Conservation (phyloP, 192 early-diverging fungal species). For the Coemansia sp. region DNA sequence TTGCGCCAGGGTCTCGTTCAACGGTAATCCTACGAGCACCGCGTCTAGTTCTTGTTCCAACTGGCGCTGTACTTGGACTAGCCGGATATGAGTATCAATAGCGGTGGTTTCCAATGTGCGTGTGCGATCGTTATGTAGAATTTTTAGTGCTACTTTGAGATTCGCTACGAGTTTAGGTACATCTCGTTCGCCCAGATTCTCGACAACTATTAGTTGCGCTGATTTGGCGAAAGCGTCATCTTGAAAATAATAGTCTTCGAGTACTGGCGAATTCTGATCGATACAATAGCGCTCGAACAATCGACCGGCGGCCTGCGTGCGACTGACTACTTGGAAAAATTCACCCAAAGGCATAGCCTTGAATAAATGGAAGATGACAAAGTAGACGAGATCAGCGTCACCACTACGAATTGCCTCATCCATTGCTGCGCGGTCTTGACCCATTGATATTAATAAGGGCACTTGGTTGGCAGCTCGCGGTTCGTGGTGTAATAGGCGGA, state of each 20-base stretch:
- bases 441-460: slow-evolving; percentile 90
- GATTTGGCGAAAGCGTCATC: slow-evolving; percentile 73
- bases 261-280: slow-evolving; percentile 69
- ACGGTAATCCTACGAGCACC: slow-evolving; percentile 67
- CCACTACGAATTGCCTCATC: slow-evolving; percentile 91
- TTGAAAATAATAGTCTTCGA: slow-evolving; percentile 96
- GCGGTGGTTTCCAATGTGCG: slow-evolving; percentile 72
- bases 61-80: slow-evolving; percentile 71
- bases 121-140: slow-evolving; percentile 74
- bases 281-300: slow-evolving; percentile 84
- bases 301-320: slow-evolving; percentile 76
- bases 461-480: slow-evolving; percentile 93
- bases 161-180: slow-evolving; percentile 63
- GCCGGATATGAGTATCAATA: slow-evolving; percentile 57
- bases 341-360: slow-evolving; percentile 80
- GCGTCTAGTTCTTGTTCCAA: slow-evolving; percentile 71
- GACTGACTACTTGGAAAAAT: slow-evolving; percentile 85
- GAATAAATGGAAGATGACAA: slow-evolving; percentile 88
- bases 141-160: slow-evolving; percentile 68
- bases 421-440: slow-evolving; percentile 85
- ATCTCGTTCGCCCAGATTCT: slow-evolving; percentile 52
- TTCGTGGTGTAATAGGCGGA: slow-evolving; percentile 87
- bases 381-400: slow-evolving; percentile 94
- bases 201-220: slow-evolving; percentile 61
- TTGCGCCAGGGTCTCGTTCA: slow-evolving; percentile 85